A percentile compares a stretch with the other conserved stretches of the same genome.
phyloP scores from a whole-genome alignment of 2,329 filamentous ascomycete species.

The Hysterium pulicare region DNA sequence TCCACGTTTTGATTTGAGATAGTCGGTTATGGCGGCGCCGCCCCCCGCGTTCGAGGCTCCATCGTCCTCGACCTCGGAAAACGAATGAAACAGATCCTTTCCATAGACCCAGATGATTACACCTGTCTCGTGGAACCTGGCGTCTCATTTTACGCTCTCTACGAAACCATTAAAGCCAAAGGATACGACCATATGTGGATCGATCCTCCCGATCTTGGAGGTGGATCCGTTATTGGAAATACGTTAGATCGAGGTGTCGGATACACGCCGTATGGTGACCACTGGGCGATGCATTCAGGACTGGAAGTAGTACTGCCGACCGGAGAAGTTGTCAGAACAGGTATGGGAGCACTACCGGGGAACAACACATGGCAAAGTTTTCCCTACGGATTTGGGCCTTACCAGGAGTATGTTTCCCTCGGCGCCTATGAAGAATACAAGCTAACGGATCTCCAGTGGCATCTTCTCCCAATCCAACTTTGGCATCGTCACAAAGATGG shows the following conservation, averaged over 20 bases:
- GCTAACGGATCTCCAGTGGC: conserved; percentile 14
- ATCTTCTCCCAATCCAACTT: conserved; percentile 36
- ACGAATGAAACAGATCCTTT: conserved; percentile 52
- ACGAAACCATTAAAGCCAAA: conserved; percentile 49
- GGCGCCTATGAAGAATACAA: too few species aligned
- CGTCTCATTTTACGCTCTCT: conserved; percentile 51
- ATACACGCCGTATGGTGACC: conserved; percentile 38
- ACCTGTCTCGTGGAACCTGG: conserved; percentile 55
- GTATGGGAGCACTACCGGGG: conserved; percentile 18
- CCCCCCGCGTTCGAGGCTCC: conserved; percentile 51
- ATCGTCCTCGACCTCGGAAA: conserved; percentile 52
- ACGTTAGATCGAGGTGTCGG: conserved; percentile 33
- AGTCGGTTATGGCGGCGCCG: conserved; percentile 57
- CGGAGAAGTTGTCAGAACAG: conserved; percentile 2
- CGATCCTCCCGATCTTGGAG: conserved; percentile 43
- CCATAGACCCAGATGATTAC: conserved; percentile 49
- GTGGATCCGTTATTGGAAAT: conserved; percentile 33
- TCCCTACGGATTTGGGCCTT: conserved; percentile 37
- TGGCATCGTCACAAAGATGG: conserved; percentile 49
- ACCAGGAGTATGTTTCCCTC: conserved; percentile 25
- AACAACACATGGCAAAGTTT: conserved; percentile 29
- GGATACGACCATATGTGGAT: conserved; percentile 44
- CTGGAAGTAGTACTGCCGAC: too few species aligned
- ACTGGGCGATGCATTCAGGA: conserved; percentile 45
- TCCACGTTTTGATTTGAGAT: neutral